Conservation (phyloP, 1,284 basidiomycete species). For the Puccinia coronata region DNA sequence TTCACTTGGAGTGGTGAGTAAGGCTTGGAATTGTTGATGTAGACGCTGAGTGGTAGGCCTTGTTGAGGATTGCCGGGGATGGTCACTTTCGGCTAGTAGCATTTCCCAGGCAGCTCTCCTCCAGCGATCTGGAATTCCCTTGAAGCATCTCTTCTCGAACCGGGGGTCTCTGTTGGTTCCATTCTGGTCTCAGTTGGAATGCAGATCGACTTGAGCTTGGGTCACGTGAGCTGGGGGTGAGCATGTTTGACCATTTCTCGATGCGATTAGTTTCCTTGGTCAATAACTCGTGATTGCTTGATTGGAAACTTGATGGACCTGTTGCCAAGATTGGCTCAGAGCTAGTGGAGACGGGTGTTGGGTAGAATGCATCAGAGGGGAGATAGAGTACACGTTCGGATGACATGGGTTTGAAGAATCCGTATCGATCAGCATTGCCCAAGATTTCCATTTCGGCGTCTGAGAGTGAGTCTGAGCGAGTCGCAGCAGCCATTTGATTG, state of each 20-base stretch:
- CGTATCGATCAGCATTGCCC: conserved; percentile 80
- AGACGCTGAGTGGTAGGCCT: conserved; percentile 49
- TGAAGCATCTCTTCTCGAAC: conserved; percentile 74
- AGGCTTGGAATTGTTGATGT: conserved; percentile 61
- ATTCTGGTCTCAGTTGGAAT: conserved; percentile 70
- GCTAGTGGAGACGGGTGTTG: conserved; percentile 66
- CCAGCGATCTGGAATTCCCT: conserved; percentile 97
- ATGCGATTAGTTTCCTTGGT: conserved; percentile 72
- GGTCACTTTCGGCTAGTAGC: conserved; percentile 60
- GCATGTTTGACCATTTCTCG: conserved; percentile 85
- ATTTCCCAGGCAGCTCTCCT: conserved; percentile 86
- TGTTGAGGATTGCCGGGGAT: conserved; percentile 44
- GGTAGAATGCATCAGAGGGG: conserved; percentile 67
- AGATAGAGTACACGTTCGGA: conserved; percentile 70
- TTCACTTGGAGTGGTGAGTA: conserved; percentile 58
- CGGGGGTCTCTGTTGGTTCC: conserved; percentile 63
- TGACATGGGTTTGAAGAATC: conserved; percentile 68
- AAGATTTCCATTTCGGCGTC: conserved; percentile 69
- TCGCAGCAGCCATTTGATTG: conserved; percentile 64
- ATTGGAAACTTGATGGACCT: conserved; percentile 41
- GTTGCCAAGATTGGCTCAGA: conserved; percentile 48
- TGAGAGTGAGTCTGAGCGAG: conserved; percentile 61
- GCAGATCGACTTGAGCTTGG: conserved; percentile 72
- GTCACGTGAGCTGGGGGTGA: conserved; percentile 63
- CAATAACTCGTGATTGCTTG: conserved; percentile 15